A percentile compares a stretch with the other conserved stretches of the same genome.
phyloP scores from a whole-genome alignment of 495 filamentous ascomycete genomes.

The Cercophora newfieldiana region DNA sequence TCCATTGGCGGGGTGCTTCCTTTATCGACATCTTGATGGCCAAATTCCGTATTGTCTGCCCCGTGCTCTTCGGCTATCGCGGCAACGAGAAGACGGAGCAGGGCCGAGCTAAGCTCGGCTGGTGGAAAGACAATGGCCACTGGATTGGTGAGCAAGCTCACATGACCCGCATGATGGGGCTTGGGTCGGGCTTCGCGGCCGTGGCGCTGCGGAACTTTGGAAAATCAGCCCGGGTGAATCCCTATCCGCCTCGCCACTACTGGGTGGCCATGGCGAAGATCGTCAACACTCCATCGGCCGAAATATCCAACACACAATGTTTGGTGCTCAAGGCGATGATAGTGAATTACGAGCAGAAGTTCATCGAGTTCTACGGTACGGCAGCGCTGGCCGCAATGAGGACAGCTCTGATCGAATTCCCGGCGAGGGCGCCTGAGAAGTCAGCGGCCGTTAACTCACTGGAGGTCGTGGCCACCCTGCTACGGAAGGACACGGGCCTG shows the following conservation, averaged over 20 bases:
- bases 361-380: constrained; percentile 75
- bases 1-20: constrained; percentile 67
- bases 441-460: constrained; percentile 59
- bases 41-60: constrained; percentile 78
- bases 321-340: constrained; percentile 77
- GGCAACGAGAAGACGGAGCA: constrained; percentile 72
- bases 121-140: constrained; percentile 60
- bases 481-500: constrained; percentile 61
- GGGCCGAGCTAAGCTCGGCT: constrained; percentile 71
- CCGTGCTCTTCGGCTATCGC: constrained; percentile 81
- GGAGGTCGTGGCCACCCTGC: constrained; percentile 57
- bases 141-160: constrained; percentile 69
- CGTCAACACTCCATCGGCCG: constrained; percentile 63
- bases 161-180: constrained; percentile 77
- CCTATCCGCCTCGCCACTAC: constrained; percentile 76
- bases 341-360: constrained; percentile 64
- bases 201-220: constrained; percentile 79
- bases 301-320: constrained; percentile 75
- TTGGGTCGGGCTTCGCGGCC: constrained; percentile 80
- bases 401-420: constrained; percentile 67
- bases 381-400: constrained; percentile 64
- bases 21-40: constrained; percentile 87
- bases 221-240: constrained; percentile 64
- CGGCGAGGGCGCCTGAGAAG: constrained; percentile 49
- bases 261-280: constrained; percentile 76